phyloP scores from a whole-genome alignment of 129 eudicot genomes.

The Dittrichia graveolens region DNA sequence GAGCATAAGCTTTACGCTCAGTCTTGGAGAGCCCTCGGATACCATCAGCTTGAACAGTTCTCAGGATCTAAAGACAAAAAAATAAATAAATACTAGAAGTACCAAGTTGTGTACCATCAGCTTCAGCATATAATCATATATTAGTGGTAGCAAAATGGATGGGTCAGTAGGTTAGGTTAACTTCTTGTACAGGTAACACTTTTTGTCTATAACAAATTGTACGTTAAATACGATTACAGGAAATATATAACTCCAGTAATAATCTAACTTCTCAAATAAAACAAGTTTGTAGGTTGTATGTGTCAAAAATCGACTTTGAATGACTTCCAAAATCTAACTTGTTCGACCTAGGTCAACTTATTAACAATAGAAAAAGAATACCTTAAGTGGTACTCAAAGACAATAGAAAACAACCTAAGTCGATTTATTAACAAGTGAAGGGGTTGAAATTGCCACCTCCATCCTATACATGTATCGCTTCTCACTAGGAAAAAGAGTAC shows the following conservation, averaged over 20 bases:
- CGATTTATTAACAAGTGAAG: not conserved
- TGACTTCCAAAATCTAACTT: not conserved
- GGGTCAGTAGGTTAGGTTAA: not conserved
- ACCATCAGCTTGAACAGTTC: slow-evolving; percentile 98
- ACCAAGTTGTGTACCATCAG: not conserved
- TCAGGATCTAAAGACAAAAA: slow-evolving; percentile 51
- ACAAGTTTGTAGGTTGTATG: not conserved
- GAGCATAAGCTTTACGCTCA: slow-evolving; percentile 81
- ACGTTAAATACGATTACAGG: not conserved
- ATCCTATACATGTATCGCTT: slow-evolving; percentile 4
- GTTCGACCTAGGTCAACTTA: not conserved
- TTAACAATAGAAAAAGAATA: no score
- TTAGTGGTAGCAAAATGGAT: not conserved
- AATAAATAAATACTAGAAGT: not conserved
- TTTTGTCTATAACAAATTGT: no score
- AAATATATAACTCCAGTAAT: not conserved
- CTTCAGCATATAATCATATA: not conserved
- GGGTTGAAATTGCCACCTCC: not conserved
- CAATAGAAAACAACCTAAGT: not conserved
- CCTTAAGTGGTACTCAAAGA: not conserved
- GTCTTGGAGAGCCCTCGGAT: slow-evolving; percentile 82
- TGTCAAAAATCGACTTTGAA: not conserved
- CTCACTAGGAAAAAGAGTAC: slow-evolving; percentile 35
- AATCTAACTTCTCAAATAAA: not conserved
- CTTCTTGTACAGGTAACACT: no score